These are phyloP conservation scores for Gentiana straminea DNA, from an alignment of 257 asterid species.

Conservation along the genomic window DNA sequence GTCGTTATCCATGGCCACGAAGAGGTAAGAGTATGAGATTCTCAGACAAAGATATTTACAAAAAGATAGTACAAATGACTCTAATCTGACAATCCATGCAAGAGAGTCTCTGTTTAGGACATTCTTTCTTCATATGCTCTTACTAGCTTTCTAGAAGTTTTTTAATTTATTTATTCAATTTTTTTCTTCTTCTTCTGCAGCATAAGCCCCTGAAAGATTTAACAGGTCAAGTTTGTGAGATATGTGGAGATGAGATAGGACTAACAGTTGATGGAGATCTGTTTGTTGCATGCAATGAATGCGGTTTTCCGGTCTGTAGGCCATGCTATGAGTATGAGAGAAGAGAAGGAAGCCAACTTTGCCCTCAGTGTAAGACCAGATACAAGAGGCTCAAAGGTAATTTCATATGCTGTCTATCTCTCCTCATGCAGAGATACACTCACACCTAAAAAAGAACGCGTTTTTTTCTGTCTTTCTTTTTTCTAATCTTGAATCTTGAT, in stretches of 20 bases:
- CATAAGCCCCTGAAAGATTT: slow-evolving; percentile 78
- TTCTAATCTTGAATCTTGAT: no score
- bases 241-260: slow-evolving; percentile 90
- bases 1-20: slow-evolving; percentile 95
- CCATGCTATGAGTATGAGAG: slow-evolving; percentile 96
- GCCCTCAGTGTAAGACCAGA: slow-evolving; percentile 96
- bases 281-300: slow-evolving; percentile 88
- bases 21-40: slow-evolving; percentile 39
- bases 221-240: slow-evolving; percentile 93
- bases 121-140: background rate
- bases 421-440: no score
- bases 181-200: slow-evolving; percentile 30
- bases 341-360: slow-evolving; percentile 81
- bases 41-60: no score
- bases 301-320: slow-evolving; percentile 93
- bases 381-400: slow-evolving; percentile 86
- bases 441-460: background rate
- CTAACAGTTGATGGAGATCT: slow-evolving; percentile 83
- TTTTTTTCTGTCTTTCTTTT: background rate
- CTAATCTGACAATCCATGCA: no score
- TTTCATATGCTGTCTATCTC: no score
- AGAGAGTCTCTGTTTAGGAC: background rate
- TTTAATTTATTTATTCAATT: background rate
- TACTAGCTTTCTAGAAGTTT: no score
- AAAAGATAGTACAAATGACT: no score